Conservation (phyloP, 257 asterid genomes). For the Rhazya stricta region DNA sequence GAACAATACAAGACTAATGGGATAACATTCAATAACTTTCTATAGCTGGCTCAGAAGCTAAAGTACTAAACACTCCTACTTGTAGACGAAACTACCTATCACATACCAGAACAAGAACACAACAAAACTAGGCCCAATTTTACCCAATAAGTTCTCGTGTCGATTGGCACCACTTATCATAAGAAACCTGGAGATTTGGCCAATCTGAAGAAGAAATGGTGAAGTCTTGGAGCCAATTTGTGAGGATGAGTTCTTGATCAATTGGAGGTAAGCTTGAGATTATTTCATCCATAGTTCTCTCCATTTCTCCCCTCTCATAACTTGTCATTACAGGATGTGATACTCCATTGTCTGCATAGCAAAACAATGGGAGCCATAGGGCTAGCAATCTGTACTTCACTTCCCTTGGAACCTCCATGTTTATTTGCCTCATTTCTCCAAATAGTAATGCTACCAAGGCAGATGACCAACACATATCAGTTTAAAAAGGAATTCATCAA, state of each 20-base stretch:
- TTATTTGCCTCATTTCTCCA: conserved; percentile 18
- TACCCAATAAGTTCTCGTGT: conserved; percentile 19
- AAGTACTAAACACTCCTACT: too few relatives aligned
- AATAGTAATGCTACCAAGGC: conserved; percentile 18
- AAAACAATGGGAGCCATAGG: conserved; percentile 26
- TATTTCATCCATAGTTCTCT: conserved; percentile 21
- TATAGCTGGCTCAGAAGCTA: too few relatives aligned
- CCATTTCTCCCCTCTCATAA: conserved; percentile 29
- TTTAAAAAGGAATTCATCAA: background rate
- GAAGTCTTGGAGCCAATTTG: conserved; percentile 30
- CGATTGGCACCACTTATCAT: conserved; percentile 28
- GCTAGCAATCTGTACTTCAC: conserved; percentile 27
- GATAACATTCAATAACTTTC: too few relatives aligned
- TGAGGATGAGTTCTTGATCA: conserved; percentile 28
- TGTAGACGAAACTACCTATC: too few relatives aligned
- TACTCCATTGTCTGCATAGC: conserved; percentile 30
- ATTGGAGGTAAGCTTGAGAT: conserved; percentile 19
- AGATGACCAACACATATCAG: background rate
- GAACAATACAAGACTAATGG: too few relatives aligned
- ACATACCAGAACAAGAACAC: too few relatives aligned
- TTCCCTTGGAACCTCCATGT: conserved; percentile 10
- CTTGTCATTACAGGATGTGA: conserved; percentile 23
- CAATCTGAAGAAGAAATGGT: conserved; percentile 25
- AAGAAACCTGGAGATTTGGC: conserved; percentile 30
- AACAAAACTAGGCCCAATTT: too few relatives aligned